Conservation (phyloP, 441 rosid species). For the Dalechampia spathulata region DNA sequence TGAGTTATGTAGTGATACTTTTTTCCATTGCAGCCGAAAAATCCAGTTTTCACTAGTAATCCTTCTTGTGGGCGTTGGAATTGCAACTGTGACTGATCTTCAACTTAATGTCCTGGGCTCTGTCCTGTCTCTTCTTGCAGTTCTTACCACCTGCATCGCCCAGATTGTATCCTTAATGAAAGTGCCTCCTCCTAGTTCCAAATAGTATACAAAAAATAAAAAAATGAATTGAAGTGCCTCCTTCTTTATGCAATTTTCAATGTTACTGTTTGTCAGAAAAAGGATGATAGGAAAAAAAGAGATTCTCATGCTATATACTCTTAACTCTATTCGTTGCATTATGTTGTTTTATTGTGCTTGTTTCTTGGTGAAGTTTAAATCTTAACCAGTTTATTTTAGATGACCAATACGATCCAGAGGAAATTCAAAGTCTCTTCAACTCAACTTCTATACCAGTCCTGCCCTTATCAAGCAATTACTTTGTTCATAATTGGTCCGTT, state of each 20-base stretch:
- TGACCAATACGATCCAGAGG: constrained; percentile 99
- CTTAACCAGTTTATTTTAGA: constrained; percentile 61
- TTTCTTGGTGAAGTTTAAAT: constrained; percentile 10
- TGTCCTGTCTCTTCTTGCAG: constrained; percentile 79
- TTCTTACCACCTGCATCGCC: constrained; percentile 90
- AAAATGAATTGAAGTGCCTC: too few species aligned
- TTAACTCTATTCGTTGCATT: background rate
- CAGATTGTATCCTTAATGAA: constrained; percentile 81
- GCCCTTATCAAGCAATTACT: constrained; percentile 96
- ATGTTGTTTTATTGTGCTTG: background rate
- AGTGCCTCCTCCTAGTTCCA: constrained; percentile 2
- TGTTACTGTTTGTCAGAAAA: background rate
- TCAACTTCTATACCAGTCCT: constrained; percentile 94
- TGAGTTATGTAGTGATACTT: constrained; percentile 12
- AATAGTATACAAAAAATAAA: too few species aligned
- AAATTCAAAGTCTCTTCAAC: constrained; percentile 97
- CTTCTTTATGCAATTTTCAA: background rate
- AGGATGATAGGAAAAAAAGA: too few species aligned
- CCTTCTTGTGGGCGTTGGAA: constrained; percentile 97
- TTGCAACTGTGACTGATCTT: constrained; percentile 97
- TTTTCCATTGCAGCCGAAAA: constrained; percentile 54
- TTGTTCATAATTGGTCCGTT: constrained; percentile 86
- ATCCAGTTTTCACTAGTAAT: constrained; percentile 69
- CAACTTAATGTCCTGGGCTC: constrained; percentile 94
- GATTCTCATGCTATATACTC: too few species aligned